Evolutionary conservation across 441 rosid genomes (phyloP).

Genomic region (Euphorbia schlechtendalii): DNA sequence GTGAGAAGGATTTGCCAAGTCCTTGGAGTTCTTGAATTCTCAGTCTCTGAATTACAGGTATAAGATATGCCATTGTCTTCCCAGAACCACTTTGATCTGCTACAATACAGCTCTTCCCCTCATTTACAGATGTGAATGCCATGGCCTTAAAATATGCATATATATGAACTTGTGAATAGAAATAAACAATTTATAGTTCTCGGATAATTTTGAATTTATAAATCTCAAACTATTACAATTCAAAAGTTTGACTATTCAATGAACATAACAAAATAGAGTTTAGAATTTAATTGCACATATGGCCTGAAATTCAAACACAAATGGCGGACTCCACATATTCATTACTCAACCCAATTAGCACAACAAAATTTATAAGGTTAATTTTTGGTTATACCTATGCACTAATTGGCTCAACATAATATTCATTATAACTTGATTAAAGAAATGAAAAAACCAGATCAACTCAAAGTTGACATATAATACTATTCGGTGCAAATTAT

Average conservation of each 20-base stretch:
- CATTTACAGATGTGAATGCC: slow-evolving; percentile 64
- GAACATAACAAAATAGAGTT: no score
- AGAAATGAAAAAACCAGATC: not conserved
- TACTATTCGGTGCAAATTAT: not conserved
- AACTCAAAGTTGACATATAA: not conserved
- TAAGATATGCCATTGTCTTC: slow-evolving; percentile 84
- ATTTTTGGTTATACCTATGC: not conserved
- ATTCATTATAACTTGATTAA: not conserved
- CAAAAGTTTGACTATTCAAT: no score
- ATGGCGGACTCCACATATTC: not conserved
- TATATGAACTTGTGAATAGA: slow-evolving; percentile 1
- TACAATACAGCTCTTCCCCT: slow-evolving; percentile 74
- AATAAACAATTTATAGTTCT: not conserved
- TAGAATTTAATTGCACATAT: no score
- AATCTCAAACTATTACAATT: no score
- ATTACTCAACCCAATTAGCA: not conserved
- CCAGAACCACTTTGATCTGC: slow-evolving; percentile 99
- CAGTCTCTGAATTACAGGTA: slow-evolving; percentile 75
- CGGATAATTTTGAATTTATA: no score
- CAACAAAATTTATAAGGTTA: not conserved
- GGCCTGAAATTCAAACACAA: no score
- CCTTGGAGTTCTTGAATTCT: slow-evolving; percentile 82
- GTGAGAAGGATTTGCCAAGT: slow-evolving; percentile 42
- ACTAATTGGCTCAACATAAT: not conserved
- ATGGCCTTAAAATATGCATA: slow-evolving; percentile 48